A percentile compares a stretch with the other conserved stretches of the same genome.
Conservation (phyloP, 495 filamentous ascomycete species). For the Apodospora peruviana region DNA sequence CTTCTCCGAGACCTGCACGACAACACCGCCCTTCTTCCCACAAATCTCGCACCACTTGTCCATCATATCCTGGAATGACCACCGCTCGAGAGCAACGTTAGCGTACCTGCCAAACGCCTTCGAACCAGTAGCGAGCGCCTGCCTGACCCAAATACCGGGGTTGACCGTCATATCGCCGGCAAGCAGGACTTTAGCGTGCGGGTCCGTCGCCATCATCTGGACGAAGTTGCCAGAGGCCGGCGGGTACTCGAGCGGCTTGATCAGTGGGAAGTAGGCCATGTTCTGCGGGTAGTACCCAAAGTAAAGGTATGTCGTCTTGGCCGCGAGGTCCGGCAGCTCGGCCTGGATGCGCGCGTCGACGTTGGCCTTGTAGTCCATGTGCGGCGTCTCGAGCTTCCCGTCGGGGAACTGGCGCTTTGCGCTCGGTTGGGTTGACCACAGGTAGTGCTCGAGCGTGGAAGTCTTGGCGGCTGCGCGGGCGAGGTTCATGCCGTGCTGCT, state of each 20-base stretch:
- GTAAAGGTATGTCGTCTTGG: conserved; percentile 10
- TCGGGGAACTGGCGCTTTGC: not conserved
- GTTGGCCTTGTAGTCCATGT: conserved; percentile 9
- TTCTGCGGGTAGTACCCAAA: conserved; percentile 7
- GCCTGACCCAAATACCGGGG: conserved; percentile 13
- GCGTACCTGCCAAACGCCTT: conserved; percentile 8
- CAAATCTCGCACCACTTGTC: conserved; percentile 15
- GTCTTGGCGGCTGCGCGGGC: not conserved
- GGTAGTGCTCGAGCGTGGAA: conserved; percentile 4
- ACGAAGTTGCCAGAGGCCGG: conserved; percentile 5
- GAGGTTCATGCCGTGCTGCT: conserved; percentile 6
- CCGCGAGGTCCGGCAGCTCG: conserved; percentile 4
- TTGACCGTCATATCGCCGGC: conserved; percentile 13
- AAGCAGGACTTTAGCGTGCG: conserved; percentile 9
- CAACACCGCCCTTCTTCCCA: conserved; percentile 5
- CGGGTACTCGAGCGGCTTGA: not conserved
- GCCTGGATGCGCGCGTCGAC: conserved; percentile 5
- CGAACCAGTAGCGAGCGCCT: conserved; percentile 5
- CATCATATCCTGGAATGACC: conserved; percentile 14
- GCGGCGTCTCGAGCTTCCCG: conserved; percentile 8
- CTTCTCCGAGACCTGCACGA: conserved; percentile 8
- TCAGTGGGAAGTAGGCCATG: not conserved
- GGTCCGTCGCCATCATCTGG: conserved; percentile 9
- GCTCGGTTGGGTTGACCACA: conserved; percentile 6
- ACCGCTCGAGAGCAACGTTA: conserved; percentile 11